phyloP scores from a whole-genome alignment of 176 grass and related monocot species.

The Aegilops tauschii region DNA sequence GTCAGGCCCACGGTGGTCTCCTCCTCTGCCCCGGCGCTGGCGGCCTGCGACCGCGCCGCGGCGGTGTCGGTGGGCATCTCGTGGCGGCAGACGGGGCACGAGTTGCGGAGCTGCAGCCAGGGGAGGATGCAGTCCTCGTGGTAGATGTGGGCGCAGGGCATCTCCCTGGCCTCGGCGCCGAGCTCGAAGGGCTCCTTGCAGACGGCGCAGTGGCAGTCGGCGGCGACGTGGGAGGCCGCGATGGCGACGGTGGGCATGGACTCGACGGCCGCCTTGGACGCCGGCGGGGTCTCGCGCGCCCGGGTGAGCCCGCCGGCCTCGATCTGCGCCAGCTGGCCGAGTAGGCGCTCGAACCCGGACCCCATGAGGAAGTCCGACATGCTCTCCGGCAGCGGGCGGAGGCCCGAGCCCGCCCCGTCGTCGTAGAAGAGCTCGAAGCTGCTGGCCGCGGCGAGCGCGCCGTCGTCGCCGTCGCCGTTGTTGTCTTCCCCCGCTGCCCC shows the following conservation, averaged over 20 bases:
- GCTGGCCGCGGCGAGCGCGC: slow-evolving; percentile 9
- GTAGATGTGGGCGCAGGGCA: slow-evolving; percentile 95
- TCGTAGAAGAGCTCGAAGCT: slow-evolving; percentile 98
- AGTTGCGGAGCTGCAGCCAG: slow-evolving; percentile 88
- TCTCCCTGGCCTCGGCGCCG: slow-evolving; percentile 66
- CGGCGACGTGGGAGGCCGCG: slow-evolving; percentile 33
- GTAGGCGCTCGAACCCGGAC: slow-evolving; percentile 83
- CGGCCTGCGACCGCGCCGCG: not conserved
- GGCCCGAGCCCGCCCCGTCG: slow-evolving; percentile 74
- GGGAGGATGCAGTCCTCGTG: slow-evolving; percentile 94
- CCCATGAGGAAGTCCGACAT: slow-evolving; percentile 99
- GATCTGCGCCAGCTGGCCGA: slow-evolving; percentile 88
- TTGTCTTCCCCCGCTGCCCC: not conserved
- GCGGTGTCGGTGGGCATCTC: slow-evolving; percentile 70
- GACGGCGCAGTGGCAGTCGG: slow-evolving; percentile 78
- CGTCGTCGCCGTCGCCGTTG: not conserved
- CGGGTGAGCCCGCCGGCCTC: slow-evolving; percentile 57
- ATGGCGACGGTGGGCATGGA: slow-evolving; percentile 79
- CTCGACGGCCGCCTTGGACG: slow-evolving; percentile 86
- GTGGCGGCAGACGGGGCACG: slow-evolving; percentile 85
- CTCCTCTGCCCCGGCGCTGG: slow-evolving; percentile 11
- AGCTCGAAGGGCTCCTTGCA: slow-evolving; percentile 89
- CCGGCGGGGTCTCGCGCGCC: slow-evolving; percentile 56
- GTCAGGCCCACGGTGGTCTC: slow-evolving; percentile 74
- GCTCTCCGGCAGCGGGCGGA: slow-evolving; percentile 79